Base-by-base conservation (phyloP, 352 stramenopile genomes). In the Globisporangium rhizosaccharum region DNA sequence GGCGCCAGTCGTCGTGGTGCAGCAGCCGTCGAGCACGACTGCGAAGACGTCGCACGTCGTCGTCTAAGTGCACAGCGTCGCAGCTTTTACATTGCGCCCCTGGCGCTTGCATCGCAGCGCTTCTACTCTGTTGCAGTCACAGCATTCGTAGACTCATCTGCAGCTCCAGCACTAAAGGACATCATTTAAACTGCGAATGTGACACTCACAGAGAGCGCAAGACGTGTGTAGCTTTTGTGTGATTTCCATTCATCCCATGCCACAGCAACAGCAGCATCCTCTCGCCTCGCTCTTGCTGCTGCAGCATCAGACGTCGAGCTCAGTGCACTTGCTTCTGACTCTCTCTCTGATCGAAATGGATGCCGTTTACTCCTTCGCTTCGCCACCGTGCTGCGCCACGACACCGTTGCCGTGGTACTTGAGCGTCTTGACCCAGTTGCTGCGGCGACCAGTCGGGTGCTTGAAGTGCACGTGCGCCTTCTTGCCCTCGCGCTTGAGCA, bases 391-490 rank as follows among this genome's bases (percentile, higher is more conserved):
- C 73, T 94, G 85, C 51, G 74, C 64, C 46, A 92, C 82, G 44
- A 85, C 74, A 44, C 82, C 82, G 61, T 92, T 69, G 67, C 85
- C 85, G 67, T 91, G 82, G 72, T 92, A 94, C 71, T 92, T 92
- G 56, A 94, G 80, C 61, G 83, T 90, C 82, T 88, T 90, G 66
- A 91, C 79, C 80, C 83, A 94, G 75, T 94, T 91, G 70, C 79
- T 90, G 63, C 76, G 82, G 63, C 79, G 76, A 14, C 79, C 79
- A 14, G 78, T 84, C 36, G 82, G 81, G 73, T 90, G 79, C 66
- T 82, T 78, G 68, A 94, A 94, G 33, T 88, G 71, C 67, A 80
- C 68, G 47, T 66, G 61, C 42, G 79, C 75, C 66, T 92, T 90
- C 75, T 91, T 92, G 58, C 82, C 82, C 57, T 92, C 73, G 61